Evolutionary conservation across 768 basidiomycete species (phyloP), one percentile per base, ranked within the genome.

Genomic region (Strobilomyces dryophilus): DNA sequence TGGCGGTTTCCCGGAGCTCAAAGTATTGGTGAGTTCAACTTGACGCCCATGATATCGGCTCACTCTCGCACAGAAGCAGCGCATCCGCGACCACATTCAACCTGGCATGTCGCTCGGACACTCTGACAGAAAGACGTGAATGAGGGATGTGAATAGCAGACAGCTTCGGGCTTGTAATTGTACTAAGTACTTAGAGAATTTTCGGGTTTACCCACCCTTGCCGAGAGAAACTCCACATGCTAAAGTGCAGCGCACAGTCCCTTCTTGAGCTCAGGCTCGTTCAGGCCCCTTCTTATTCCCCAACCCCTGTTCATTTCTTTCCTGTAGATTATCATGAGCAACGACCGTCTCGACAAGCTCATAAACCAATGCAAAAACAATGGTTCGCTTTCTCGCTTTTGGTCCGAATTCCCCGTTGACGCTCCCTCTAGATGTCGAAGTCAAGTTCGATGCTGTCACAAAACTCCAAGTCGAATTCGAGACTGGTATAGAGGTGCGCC

Each of bases 1-100:
- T 66, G 91, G 90, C 37, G 89, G 91, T 2, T 98, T 98, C 64
- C 95, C 95, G 0, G 95, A 97, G 71, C 73, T 93, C 56, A 95
- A 92, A 69, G 75, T 79, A 21, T 73, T 94, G 65, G 92, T 92
- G 64, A 66, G 85, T 73, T 17, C 29, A 17, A 42, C 21, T 21
- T 40, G 46, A 42, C 45, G 36, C 31, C 27, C 50, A 21, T 45
- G 51, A 34, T 43, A 36, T 53, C 46, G 41, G 52, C 24, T 53
- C 35, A 53, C 20, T 32, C 32, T 41, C 45, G 17, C 44, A 35
- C 69, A 95, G 88, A 98, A 98, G 71, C 95, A 95, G 66, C 80
- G 87, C 45, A 82, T 97, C 58, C 80, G 95, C 35, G 90, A 97
- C 71, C 67, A 78, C 26, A 71, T 97, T 27, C 85, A 92, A 64